phyloP scores from a whole-genome alignment of 345 rosid species.

The Citrus cavaleriei region DNA sequence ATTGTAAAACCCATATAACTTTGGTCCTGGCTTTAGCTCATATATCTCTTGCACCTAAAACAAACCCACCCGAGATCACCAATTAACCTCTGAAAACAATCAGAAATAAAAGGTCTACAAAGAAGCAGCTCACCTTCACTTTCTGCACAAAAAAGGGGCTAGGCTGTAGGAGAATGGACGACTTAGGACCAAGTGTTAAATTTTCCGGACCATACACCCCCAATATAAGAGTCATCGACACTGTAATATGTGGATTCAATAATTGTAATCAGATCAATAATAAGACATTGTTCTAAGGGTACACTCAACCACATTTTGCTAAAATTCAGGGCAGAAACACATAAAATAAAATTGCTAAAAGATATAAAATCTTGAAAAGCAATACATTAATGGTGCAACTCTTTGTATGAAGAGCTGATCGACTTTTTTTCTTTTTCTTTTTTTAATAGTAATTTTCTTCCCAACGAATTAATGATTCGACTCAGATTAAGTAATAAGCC shows the following conservation, averaged over 20 bases:
- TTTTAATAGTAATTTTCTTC: no score
- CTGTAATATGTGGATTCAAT: constrained; percentile 32
- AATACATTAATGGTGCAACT: not conserved
- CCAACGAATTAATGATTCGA: no score
- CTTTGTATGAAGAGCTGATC: not conserved
- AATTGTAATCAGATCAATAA: not conserved
- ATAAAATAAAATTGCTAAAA: no score
- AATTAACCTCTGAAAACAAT: not conserved
- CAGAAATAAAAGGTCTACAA: not conserved
- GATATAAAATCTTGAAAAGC: not conserved
- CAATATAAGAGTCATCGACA: constrained; percentile 81
- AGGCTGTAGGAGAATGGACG: constrained; percentile 65
- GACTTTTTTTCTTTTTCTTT: no score
- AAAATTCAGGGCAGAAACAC: no score
- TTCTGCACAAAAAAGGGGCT: constrained; percentile 75
- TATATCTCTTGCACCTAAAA: constrained; percentile 67
- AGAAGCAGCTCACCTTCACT: constrained; percentile 47
- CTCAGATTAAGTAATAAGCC: not conserved
- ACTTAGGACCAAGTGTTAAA: constrained; percentile 63
- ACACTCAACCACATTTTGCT: no score
- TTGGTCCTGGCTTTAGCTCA: constrained; percentile 41
- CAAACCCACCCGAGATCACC: constrained; percentile 1
- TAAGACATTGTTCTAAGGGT: not conserved
- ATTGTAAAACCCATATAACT: constrained; percentile 62
- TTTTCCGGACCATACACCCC: constrained; percentile 78